Conservation (phyloP, 495 filamentous ascomycete species). For the Lichina pygmaea region DNA sequence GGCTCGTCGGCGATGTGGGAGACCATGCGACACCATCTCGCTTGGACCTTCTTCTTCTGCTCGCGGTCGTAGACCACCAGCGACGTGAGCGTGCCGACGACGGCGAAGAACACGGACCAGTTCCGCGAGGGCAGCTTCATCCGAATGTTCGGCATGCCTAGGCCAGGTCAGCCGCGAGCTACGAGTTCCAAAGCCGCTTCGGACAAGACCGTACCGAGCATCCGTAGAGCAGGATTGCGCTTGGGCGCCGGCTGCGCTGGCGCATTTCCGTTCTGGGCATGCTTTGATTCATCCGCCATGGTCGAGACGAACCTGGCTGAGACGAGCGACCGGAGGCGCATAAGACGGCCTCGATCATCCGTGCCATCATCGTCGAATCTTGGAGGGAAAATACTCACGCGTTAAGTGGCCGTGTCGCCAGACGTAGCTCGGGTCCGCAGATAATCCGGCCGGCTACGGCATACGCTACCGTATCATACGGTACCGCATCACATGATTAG, state of each 20-base stretch:
- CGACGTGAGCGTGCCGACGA: slow-evolving; percentile 49
- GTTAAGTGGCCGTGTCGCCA: too few relatives aligned
- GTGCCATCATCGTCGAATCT: too few relatives aligned
- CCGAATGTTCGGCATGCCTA: slow-evolving; percentile 10
- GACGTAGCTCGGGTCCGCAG: too few relatives aligned
- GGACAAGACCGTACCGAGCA: slow-evolving; percentile 26
- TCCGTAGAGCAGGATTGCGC: slow-evolving; percentile 40
- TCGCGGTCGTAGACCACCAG: slow-evolving; percentile 72
- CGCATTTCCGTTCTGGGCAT: neutral
- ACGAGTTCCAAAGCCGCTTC: neutral
- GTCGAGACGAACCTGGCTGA: too few relatives aligned
- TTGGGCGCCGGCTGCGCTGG: slow-evolving; percentile 3
- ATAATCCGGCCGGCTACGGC: too few relatives aligned
- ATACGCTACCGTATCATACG: too few relatives aligned
- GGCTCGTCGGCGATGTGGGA: slow-evolving; percentile 64
- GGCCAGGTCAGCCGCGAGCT: neutral
- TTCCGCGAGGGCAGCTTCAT: slow-evolving; percentile 82
- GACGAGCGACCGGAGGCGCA: too few relatives aligned
- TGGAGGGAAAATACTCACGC: too few relatives aligned
- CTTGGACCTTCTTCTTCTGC: slow-evolving; percentile 55
- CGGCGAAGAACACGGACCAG: slow-evolving; percentile 79
- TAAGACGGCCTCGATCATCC: too few relatives aligned
- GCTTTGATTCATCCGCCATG: neutral
- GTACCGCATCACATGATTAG: too few relatives aligned
- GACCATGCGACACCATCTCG: slow-evolving; percentile 69